Evolutionary conservation across 805 yeast genomes (phyloP).

Genomic region (Clavispora fructus): DNA sequence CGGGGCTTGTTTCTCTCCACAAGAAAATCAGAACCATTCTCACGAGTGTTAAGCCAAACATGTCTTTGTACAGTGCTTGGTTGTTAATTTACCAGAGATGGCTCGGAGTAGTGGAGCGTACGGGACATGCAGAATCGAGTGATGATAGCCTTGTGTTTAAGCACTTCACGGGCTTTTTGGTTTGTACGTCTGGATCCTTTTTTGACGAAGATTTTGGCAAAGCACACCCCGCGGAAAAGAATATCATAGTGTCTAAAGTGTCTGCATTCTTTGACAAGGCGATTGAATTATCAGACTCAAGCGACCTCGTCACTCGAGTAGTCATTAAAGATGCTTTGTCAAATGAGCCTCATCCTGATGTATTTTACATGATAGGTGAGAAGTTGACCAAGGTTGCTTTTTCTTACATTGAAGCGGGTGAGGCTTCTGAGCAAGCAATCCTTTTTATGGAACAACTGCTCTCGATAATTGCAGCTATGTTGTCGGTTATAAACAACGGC

Average conservation of each 20-base stretch:
- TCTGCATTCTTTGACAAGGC: conserved; percentile 49
- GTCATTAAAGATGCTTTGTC: conserved; percentile 68
- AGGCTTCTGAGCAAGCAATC: conserved; percentile 24
- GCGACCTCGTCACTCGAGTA: conserved; percentile 55
- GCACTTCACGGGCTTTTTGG: conserved; percentile 68
- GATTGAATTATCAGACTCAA: conserved; percentile 43
- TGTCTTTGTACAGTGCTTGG: conserved; percentile 37
- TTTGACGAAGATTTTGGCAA: conserved; percentile 27
- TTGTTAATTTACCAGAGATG: conserved; percentile 47
- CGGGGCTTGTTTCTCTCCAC: conserved; percentile 71
- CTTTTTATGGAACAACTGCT: conserved; percentile 47
- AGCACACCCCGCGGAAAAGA: conserved; percentile 18
- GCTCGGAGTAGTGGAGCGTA: conserved; percentile 26
- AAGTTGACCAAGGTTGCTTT: conserved; percentile 37
- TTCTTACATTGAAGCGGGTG: conserved; percentile 23
- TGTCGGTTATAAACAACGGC: conserved; percentile 29
- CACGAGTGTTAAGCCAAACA: conserved; percentile 32
- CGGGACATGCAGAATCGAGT: conserved; percentile 18
- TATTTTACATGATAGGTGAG: conserved; percentile 44
- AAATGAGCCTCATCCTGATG: conserved; percentile 56
- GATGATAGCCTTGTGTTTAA: conserved; percentile 49
- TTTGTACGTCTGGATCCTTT: conserved; percentile 64
- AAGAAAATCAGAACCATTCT: conserved; percentile 48
- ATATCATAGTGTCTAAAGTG: conserved; percentile 30
- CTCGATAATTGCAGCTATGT: conserved; percentile 39